Conservation (phyloP, 768 basidiomycete genomes). For the Kwoniella pini region DNA sequence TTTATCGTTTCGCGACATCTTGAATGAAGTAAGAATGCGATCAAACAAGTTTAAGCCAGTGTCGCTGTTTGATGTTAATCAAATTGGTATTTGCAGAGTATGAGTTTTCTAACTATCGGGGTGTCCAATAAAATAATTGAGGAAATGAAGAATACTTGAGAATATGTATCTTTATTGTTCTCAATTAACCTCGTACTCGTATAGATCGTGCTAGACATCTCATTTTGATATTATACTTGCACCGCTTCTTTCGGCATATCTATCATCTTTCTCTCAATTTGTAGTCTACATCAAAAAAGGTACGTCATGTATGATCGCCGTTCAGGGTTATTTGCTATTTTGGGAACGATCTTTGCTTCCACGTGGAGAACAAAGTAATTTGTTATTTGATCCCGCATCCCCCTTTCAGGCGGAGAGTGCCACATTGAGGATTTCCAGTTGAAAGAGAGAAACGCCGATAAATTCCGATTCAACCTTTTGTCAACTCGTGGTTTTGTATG, state of each 20-base stretch:
- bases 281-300: too few relatives aligned
- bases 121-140: too few relatives aligned
- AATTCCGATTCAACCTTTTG: conserved; percentile 14
- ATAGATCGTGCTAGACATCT: not conserved
- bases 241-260: conserved; percentile 6
- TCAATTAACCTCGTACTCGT: not conserved
- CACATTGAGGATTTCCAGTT: not conserved
- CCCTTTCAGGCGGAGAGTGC: not conserved
- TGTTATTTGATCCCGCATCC: not conserved
- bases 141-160: too few relatives aligned
- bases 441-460: conserved; percentile 28
- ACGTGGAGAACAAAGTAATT: too few relatives aligned
- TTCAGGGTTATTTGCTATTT: not conserved
- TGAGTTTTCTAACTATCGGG: too few relatives aligned
- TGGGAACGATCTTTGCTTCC: conserved; percentile 16
- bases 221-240: not conserved
- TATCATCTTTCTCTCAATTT: too few relatives aligned
- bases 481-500: not conserved
- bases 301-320: not conserved
- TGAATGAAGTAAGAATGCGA: not conserved
- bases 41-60: too few relatives aligned
- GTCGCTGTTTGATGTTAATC: too few relatives aligned
- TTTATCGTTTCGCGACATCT: not conserved
- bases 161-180: too few relatives aligned
- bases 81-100: too few relatives aligned